These are phyloP conservation scores for Crithidia fasciculata DNA, from an alignment of 208 protist genomes.

Conservation along the genomic window DNA sequence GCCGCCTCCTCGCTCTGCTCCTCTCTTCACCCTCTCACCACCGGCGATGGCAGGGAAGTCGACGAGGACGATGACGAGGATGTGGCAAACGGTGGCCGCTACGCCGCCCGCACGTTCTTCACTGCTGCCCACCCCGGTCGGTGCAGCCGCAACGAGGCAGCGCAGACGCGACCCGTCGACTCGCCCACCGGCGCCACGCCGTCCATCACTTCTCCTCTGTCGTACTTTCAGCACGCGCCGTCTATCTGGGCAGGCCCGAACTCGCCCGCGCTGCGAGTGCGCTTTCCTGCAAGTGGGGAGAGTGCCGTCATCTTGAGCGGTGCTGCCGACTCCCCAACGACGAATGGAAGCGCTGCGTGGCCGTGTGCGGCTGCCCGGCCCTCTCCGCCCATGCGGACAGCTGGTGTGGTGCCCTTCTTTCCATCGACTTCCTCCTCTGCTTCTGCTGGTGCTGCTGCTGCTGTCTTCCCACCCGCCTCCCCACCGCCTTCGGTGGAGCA, in stretches of 20 bases:
- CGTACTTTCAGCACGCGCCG: conserved; percentile 33
- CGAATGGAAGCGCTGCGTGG: background rate
- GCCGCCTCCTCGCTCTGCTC: background rate
- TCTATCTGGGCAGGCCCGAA: conserved; percentile 4
- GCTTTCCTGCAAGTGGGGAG: background rate
- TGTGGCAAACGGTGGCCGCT: background rate
- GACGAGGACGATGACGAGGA: conserved; percentile 3
- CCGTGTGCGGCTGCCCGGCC: background rate
- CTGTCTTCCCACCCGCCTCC: too few relatives aligned
- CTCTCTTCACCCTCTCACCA: background rate
- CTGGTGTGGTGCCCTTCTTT: background rate
- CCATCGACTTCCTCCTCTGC: background rate
- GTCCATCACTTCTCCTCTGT: conserved; percentile 8
- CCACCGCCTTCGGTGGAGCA: too few relatives aligned
- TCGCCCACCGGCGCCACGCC: conserved; percentile 1
- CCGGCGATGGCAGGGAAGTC: background rate
- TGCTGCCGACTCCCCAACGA: background rate
- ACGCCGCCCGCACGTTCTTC: background rate
- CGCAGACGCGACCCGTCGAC: too few relatives aligned
- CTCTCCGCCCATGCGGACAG: background rate
- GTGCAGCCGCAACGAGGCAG: too few relatives aligned
- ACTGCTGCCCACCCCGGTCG: too few relatives aligned
- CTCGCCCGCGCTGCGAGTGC: background rate
- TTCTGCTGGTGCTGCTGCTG: background rate
- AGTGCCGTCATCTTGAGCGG: background rate